Conservation (phyloP, 2,329 filamentous ascomycete species). For the Phialophora tarda region DNA sequence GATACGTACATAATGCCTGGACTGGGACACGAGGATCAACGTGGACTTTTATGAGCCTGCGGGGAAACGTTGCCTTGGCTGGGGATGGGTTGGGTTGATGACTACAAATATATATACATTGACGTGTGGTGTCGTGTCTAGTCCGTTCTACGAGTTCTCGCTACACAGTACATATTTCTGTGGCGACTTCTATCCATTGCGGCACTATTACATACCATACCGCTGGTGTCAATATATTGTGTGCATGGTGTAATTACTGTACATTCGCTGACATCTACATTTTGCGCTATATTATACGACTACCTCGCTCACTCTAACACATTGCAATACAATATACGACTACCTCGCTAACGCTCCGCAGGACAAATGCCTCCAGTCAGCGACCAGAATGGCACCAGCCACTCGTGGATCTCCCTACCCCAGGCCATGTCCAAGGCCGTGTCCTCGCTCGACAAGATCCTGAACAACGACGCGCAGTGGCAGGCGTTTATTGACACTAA, state of each 20-base stretch:
- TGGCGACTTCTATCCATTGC: not conserved
- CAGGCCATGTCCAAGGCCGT: constrained; percentile 36
- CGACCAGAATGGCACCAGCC: constrained; percentile 23
- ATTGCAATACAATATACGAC: not conserved
- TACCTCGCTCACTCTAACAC: not conserved
- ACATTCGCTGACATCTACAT: too few species aligned
- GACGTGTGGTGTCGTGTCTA: not conserved
- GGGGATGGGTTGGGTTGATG: not conserved
- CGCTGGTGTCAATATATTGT: not conserved
- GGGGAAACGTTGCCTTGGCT: not conserved
- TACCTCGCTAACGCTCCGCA: not conserved
- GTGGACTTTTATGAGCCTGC: not conserved
- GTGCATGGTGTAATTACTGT: too few species aligned
- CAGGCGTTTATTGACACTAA: constrained; percentile 38
- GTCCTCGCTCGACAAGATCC: constrained; percentile 27
- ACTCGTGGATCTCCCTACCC: constrained; percentile 34
- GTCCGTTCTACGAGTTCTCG: not conserved
- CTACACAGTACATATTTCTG: not conserved
- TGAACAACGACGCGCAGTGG: constrained; percentile 36
- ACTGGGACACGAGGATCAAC: not conserved
- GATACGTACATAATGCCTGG: not conserved
- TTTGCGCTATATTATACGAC: not conserved
- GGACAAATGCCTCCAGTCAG: constrained; percentile 27
- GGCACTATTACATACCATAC: too few species aligned
- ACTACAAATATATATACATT: not conserved